Conservation (phyloP, 2,329 filamentous ascomycete genomes). For the Fusarium beomiforme region DNA sequence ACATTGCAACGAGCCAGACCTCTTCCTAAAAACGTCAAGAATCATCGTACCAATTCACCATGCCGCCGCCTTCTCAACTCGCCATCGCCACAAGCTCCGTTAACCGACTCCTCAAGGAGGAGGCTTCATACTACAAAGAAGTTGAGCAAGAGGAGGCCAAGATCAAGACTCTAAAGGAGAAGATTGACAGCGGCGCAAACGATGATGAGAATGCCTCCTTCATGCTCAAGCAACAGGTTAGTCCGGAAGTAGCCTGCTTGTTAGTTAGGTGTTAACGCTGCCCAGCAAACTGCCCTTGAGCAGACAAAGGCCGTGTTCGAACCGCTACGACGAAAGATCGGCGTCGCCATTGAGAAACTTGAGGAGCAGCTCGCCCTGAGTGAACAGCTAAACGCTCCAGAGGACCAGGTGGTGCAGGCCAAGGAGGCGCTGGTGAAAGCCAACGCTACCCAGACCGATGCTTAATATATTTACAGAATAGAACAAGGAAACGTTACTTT, state of each 20-base stretch:
- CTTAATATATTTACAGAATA: background rate
- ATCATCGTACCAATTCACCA: conserved; percentile 50
- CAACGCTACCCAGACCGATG: conserved; percentile 47
- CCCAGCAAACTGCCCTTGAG: conserved; percentile 79
- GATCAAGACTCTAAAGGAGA: conserved; percentile 73
- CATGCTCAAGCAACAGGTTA: conserved; percentile 86
- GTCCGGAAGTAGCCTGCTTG: conserved; percentile 35
- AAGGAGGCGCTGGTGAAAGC: conserved; percentile 63
- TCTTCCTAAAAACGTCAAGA: background rate
- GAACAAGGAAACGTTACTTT: conserved; percentile 4
- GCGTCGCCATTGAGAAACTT: conserved; percentile 75
- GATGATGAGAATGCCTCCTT: conserved; percentile 80
- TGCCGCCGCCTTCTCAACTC: conserved; percentile 82
- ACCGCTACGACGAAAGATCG: conserved; percentile 76
- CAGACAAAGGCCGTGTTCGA: conserved; percentile 88
- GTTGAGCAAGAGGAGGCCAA: conserved; percentile 77
- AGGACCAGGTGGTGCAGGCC: conserved; percentile 65
- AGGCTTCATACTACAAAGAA: conserved; percentile 90
- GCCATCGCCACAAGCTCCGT: conserved; percentile 83
- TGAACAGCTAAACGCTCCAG: conserved; percentile 56
- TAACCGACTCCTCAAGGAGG: conserved; percentile 88
- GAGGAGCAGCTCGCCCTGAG: conserved; percentile 79
- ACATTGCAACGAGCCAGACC: background rate
- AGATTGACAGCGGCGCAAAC: conserved; percentile 59
- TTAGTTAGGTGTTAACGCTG: background rate